Conservation (phyloP, 2,329 filamentous ascomycete species). For the Colletotrichum caudatum region DNA sequence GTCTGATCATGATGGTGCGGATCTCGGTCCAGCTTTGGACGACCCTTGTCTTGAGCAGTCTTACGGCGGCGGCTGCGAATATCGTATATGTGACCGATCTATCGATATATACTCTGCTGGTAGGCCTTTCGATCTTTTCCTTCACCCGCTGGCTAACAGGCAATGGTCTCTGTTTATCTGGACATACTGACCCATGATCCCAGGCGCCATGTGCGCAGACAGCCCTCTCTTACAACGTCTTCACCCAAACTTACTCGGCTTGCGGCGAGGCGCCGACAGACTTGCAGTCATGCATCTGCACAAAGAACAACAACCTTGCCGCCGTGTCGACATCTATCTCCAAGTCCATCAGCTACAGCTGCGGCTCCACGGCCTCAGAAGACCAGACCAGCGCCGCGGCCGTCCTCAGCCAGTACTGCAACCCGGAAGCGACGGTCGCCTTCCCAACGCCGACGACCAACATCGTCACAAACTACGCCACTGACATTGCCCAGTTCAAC, state of each 20-base stretch:
- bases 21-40: conserved; percentile 3
- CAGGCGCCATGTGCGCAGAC: conserved; percentile 64
- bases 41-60: neutral
- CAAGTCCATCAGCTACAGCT: conserved; percentile 55
- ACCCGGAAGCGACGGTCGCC: conserved; percentile 52
- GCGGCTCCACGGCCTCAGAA: conserved; percentile 60
- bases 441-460: conserved; percentile 58
- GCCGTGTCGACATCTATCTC: conserved; percentile 56
- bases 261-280: conserved; percentile 59
- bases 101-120: conserved; percentile 55
- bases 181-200: conserved; percentile 10
- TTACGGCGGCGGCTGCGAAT: conserved; percentile 34
- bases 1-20: conserved; percentile 12
- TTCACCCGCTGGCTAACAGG: neutral
- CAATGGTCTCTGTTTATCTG: neutral
- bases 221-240: conserved; percentile 60
- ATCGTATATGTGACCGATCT: conserved; percentile 61
- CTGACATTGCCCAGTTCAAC: conserved; percentile 59
- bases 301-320: conserved; percentile 57
- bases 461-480: conserved; percentile 61
- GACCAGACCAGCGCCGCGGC: conserved; percentile 61
- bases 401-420: conserved; percentile 63
- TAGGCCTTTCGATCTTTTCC: conserved; percentile 43
- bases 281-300: conserved; percentile 66
- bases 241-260: conserved; percentile 55